A percentile compares a stretch with the other conserved stretches of the same genome.
Evolutionary conservation across 192 early-diverging fungal genomes (phyloP).

Genomic region (Gorgonomyces haynaldii): DNA sequence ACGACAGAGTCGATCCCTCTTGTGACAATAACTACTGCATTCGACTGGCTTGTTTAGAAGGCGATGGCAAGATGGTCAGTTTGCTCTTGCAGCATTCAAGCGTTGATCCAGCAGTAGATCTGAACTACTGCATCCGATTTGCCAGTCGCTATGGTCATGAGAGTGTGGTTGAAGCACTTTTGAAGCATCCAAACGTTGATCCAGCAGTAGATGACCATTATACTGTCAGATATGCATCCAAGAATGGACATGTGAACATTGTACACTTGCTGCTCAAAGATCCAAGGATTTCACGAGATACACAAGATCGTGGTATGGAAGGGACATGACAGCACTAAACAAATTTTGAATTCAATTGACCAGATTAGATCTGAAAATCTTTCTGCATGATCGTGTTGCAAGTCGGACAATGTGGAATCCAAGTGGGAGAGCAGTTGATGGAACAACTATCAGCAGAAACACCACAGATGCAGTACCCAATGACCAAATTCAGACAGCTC

Average conservation of each 20-base stretch:
- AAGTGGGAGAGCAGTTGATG: conserved; percentile 28
- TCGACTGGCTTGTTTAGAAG: neutral
- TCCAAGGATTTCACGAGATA: neutral
- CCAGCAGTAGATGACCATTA: conserved; percentile 1
- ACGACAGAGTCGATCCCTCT: conserved; percentile 5
- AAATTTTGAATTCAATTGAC: no score
- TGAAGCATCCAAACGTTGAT: no score
- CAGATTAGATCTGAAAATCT: neutral
- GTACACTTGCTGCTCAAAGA: neutral
- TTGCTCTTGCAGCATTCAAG: conserved; percentile 1
- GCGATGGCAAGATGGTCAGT: neutral
- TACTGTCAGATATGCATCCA: neutral
- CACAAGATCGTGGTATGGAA: no score
- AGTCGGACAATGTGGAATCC: conserved; percentile 37
- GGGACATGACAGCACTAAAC: no score
- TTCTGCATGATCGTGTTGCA: conserved; percentile 25
- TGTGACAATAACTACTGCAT: neutral
- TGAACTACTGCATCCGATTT: neutral
- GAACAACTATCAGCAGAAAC: conserved; percentile 13
- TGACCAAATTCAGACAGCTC: conserved; percentile 11
- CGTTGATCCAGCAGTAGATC: conserved; percentile 1
- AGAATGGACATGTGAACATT: neutral
- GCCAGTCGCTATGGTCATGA: neutral
- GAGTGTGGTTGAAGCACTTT: no score
- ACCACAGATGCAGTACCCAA: conserved; percentile 3